These are phyloP conservation scores for Paecilomyces formosus DNA, from an alignment of 2,329 filamentous ascomycete species.

Conservation along the genomic window DNA sequence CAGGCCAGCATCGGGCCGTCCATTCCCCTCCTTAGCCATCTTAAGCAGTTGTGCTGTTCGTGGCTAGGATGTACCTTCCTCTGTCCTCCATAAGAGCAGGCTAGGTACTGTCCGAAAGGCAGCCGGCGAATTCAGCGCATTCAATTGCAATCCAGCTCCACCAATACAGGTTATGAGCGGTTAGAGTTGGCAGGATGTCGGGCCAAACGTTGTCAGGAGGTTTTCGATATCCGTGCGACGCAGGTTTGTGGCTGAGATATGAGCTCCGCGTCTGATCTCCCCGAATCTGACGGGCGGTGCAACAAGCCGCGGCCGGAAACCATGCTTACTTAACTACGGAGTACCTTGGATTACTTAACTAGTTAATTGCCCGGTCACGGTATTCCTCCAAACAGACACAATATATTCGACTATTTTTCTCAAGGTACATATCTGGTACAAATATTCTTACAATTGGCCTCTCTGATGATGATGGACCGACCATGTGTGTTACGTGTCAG, in stretches of 20 bases:
- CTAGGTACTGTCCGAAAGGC: not conserved
- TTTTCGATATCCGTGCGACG: not conserved
- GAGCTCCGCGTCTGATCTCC: not conserved
- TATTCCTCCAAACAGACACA: not conserved
- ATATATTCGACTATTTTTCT: not conserved
- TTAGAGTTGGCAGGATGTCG: not conserved
- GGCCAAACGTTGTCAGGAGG: not conserved
- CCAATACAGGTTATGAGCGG: not conserved
- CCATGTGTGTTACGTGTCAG: not conserved
- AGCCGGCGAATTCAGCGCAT: not conserved
- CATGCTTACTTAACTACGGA: not conserved
- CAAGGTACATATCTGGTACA: not conserved
- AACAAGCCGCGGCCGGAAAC: not conserved
- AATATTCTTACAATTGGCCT: not conserved
- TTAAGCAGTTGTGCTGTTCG: conserved; percentile 8
- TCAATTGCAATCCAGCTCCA: not conserved
- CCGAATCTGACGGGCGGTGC: not conserved
- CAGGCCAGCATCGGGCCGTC: conserved; percentile 58
- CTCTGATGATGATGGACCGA: not conserved
- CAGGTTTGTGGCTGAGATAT: not conserved
- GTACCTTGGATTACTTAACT: too few relatives aligned
- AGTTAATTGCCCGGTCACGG: too few relatives aligned
- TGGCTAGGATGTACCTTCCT: not conserved
- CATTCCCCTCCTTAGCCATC: conserved; percentile 32
- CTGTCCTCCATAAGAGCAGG: not conserved